A percentile compares a stretch with the other conserved stretches of the same genome.
These are phyloP conservation scores for Sugiyamaella paludigena DNA, from an alignment of 1,139 yeast genomes.

Conservation along the genomic window DNA sequence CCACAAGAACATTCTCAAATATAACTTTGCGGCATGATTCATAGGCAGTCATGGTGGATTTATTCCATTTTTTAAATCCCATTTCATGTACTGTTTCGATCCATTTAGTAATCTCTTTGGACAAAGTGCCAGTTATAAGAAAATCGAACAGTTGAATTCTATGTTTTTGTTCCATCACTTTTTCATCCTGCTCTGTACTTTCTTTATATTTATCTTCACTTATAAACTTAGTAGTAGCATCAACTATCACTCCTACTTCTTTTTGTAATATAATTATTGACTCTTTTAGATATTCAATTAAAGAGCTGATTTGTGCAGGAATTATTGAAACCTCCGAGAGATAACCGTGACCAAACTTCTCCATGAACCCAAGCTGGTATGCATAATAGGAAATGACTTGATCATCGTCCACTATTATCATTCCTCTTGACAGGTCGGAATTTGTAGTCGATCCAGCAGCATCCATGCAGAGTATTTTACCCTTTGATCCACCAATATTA, in stretches of 20 bases:
- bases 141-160: constrained; percentile 44
- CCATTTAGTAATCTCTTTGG: constrained; percentile 50
- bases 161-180: constrained; percentile 1
- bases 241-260: constrained; percentile 46
- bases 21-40: constrained; percentile 48
- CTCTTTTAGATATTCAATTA: constrained; percentile 43
- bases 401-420: constrained; percentile 9
- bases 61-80: constrained; percentile 59
- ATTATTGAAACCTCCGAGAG: constrained; percentile 35
- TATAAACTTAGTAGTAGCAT: constrained; percentile 19
- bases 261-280: constrained; percentile 40
- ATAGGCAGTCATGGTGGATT: constrained; percentile 49
- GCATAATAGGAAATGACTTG: constrained; percentile 5
- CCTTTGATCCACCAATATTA: constrained; percentile 3
- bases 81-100: constrained; percentile 60
- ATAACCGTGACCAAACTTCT: constrained; percentile 27
- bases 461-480: neutral
- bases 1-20: constrained; percentile 54
- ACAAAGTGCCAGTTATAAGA: constrained; percentile 57
- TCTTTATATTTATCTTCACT: neutral
- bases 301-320: constrained; percentile 35
- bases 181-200: constrained; percentile 9
- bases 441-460: neutral
- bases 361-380: constrained; percentile 22
- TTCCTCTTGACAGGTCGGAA: constrained; percentile 26